Base-by-base conservation (phyloP, 2,329 filamentous ascomycete genomes). In the Chaetomiaceae sp. region DNA sequence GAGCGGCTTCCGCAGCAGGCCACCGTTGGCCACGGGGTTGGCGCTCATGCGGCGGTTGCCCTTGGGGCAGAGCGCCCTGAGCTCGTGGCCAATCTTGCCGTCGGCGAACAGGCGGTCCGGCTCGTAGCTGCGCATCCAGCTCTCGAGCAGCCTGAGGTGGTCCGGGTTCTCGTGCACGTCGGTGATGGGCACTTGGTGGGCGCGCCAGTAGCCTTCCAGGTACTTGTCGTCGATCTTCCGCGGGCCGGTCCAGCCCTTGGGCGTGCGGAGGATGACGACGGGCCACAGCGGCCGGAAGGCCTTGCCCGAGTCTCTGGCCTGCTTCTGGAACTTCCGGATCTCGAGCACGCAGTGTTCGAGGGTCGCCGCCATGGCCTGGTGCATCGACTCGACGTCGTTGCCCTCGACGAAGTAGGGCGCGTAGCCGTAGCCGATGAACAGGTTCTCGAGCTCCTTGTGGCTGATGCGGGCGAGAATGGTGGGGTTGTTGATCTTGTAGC, bases 401-500 rank as follows among this genome's bases (percentile, higher is more conserved):
- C 87, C 87, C 65, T 90, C 86, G 43, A 91, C 87, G 62, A 90
- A 89, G 69, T 89, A 90, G 8, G 87, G 87, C 44, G 83, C 80
- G 83, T 85, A 91, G 59, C 87, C 87, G 63, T 90, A 90, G 27
- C 87, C 87, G 37, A 80, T 58, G 68, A 91, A 87, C 16, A 91
- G 74, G 21, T 77, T 73, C 61, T 82, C 78, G 5, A 91, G 75
- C 69, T 91, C 87, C 57, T 86, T 80, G 66, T 90, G 86, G 38
- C 81, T 80, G 64, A 91, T 85, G 59, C 87, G 82, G 13, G 87
- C 82, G 14, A 90, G 78, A 0, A 91, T 65, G 5, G 84, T 90
- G 8, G 86, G 86, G 68, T 89, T 89, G 74, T 89, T 88, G 74
- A 90, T 90, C 75, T 91, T 91, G 77, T 90, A 91, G 42, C 87